Evolutionary conservation across 2,329 filamentous ascomycete genomes (phyloP).

Genomic region (Diaporthe eres): DNA sequence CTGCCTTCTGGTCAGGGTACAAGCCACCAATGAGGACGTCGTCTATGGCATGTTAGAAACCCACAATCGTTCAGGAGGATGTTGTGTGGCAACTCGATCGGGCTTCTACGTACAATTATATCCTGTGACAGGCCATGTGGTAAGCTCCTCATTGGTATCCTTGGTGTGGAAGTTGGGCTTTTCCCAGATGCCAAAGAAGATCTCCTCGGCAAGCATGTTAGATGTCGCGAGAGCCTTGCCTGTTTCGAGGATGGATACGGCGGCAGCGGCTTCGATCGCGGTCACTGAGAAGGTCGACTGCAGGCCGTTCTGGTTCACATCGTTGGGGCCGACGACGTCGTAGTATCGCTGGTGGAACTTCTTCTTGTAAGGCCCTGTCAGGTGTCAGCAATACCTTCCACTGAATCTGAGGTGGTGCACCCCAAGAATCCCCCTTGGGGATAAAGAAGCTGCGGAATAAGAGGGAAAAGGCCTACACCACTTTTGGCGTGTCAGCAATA

Average conservation of each 20-base stretch:
- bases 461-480: background rate
- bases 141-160: slow-evolving; percentile 58
- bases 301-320: slow-evolving; percentile 61
- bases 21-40: slow-evolving; percentile 67
- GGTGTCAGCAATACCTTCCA: slow-evolving; percentile 35
- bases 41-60: slow-evolving; percentile 48
- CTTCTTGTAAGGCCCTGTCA: slow-evolving; percentile 61
- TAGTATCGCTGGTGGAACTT: slow-evolving; percentile 69
- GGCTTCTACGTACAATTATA: slow-evolving; percentile 54
- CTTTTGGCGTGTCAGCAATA: background rate
- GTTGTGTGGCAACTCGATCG: too few species aligned
- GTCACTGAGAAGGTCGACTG: slow-evolving; percentile 67
- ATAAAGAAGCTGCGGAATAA: background rate
- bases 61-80: background rate
- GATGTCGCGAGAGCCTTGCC: slow-evolving; percentile 62
- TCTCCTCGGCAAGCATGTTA: slow-evolving; percentile 64
- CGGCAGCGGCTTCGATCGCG: slow-evolving; percentile 57
- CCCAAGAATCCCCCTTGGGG: too few species aligned
- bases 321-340: slow-evolving; percentile 57
- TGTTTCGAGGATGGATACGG: slow-evolving; percentile 59
- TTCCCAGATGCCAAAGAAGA: slow-evolving; percentile 64
- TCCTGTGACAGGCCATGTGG: slow-evolving; percentile 64
- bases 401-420: background rate
- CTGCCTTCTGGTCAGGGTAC: slow-evolving; percentile 62
- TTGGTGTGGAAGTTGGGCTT: slow-evolving; percentile 67